A percentile compares a stretch with the other conserved stretches of the same genome.
phyloP scores from a whole-genome alignment of 345 rosid genomes.

The Salix exigua region DNA sequence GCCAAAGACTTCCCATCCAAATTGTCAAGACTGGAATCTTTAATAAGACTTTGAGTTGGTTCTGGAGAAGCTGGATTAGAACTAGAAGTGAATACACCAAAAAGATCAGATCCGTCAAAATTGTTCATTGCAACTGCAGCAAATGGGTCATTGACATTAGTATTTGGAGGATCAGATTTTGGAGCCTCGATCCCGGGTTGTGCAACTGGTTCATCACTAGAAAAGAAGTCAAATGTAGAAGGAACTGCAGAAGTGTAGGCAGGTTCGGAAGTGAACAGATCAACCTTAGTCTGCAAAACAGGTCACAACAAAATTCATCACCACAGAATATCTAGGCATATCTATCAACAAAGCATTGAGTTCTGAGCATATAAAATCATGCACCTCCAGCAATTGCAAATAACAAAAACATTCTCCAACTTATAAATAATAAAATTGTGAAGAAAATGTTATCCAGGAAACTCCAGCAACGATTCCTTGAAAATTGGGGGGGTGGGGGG shows the following conservation, averaged over 20 bases:
- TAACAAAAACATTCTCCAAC: background rate
- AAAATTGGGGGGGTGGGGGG: background rate
- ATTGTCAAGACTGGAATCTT: slow-evolving; percentile 36
- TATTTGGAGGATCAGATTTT: slow-evolving; percentile 30
- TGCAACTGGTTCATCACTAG: slow-evolving; percentile 47
- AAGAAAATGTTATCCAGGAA: background rate
- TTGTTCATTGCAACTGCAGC: slow-evolving; percentile 70
- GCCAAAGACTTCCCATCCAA: slow-evolving; percentile 37
- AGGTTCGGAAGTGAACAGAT: slow-evolving; percentile 52
- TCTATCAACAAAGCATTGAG: slow-evolving; percentile 3
- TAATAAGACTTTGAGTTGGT: slow-evolving; percentile 38
- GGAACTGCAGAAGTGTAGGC: slow-evolving; percentile 46
- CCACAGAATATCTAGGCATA: slow-evolving; percentile 1
- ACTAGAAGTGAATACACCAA: slow-evolving; percentile 69
- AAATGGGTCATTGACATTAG: slow-evolving; percentile 68
- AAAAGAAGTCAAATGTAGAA: slow-evolving; percentile 58
- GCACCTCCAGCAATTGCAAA: slow-evolving; percentile 4
- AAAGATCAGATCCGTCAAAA: slow-evolving; percentile 82
- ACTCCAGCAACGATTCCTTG: background rate
- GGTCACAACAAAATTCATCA: slow-evolving; percentile 3
- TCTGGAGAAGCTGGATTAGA: slow-evolving; percentile 43
- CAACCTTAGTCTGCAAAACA: slow-evolving; percentile 44
- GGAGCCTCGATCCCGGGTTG: slow-evolving; percentile 46
- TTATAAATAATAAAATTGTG: background rate
- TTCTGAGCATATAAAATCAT: slow-evolving; percentile 3